phyloP scores from a whole-genome alignment of 495 filamentous ascomycete species.

The Penicillium roqueforti region DNA sequence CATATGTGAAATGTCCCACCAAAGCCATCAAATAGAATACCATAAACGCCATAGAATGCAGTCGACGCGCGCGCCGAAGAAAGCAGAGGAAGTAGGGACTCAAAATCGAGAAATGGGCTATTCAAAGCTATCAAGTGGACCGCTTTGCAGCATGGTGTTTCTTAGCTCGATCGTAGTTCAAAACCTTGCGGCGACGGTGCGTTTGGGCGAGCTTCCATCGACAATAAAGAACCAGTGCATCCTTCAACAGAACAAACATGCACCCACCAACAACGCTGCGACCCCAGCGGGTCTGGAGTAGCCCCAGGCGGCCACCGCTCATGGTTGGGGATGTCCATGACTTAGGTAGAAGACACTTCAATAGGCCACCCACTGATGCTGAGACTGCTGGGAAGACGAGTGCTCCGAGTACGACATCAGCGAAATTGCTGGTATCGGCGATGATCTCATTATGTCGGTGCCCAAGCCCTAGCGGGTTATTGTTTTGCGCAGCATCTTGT shows the following conservation, averaged over 20 bases:
- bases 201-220: conserved; percentile 69
- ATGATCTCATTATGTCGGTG: conserved; percentile 45
- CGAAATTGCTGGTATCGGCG: conserved; percentile 48
- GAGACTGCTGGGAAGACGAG: conserved; percentile 60
- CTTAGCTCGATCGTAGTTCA: conserved; percentile 57
- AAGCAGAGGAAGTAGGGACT: neutral
- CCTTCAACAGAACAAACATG: conserved; percentile 71
- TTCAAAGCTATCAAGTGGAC: conserved; percentile 6
- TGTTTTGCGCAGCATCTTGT: conserved; percentile 24
- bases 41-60: conserved; percentile 25
- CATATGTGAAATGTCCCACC: conserved; percentile 13
- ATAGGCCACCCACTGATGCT: conserved; percentile 61
- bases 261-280: conserved; percentile 77
- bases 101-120: neutral
- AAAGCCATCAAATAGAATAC: conserved; percentile 9
- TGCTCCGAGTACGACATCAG: conserved; percentile 57
- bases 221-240: conserved; percentile 69
- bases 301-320: conserved; percentile 45
- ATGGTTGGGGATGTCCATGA: conserved; percentile 52
- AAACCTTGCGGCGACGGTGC: conserved; percentile 59
- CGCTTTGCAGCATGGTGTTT: conserved; percentile 26
- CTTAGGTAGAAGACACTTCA: conserved; percentile 58
- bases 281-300: conserved; percentile 73
- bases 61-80: conserved; percentile 15
- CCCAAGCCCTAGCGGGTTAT: conserved; percentile 33